Conservation (phyloP, 2,329 filamentous ascomycete genomes). For the Colletotrichum sp. region DNA sequence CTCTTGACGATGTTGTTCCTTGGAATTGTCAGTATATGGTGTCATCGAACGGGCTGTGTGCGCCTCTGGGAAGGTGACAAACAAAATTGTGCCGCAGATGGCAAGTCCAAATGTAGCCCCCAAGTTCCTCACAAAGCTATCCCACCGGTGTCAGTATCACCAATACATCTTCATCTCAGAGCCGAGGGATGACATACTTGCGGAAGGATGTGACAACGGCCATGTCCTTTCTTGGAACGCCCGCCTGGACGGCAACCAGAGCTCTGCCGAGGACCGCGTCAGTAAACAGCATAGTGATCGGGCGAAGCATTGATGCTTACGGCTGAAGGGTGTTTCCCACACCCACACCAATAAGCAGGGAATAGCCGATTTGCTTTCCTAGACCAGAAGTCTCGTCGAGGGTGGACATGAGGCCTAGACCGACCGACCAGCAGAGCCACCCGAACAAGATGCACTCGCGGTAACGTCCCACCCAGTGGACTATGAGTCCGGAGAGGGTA, state of each 20-base stretch:
- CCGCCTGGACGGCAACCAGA: constrained; percentile 59
- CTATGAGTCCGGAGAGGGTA: constrained; percentile 55
- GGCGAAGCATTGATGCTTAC: constrained; percentile 29
- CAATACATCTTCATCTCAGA: not conserved
- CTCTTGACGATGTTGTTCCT: constrained; percentile 42
- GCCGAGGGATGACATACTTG: constrained; percentile 33
- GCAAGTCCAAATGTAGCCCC: constrained; percentile 43
- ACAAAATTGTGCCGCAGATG: constrained; percentile 44
- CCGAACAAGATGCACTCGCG: constrained; percentile 59
- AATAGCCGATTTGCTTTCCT: constrained; percentile 60
- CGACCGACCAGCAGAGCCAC: constrained; percentile 56
- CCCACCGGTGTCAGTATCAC: not conserved
- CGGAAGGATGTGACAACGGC: constrained; percentile 47
- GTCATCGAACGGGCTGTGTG: not conserved
- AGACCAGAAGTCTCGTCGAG: constrained; percentile 50
- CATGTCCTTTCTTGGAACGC: constrained; percentile 55
- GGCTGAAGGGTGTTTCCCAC: constrained; percentile 58
- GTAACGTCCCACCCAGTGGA: constrained; percentile 57
- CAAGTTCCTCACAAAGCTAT: constrained; percentile 43
- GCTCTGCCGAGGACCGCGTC: constrained; percentile 28
- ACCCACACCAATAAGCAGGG: constrained; percentile 54
- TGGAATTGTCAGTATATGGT: not conserved
- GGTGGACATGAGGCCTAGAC: constrained; percentile 57
- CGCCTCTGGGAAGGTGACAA: not conserved
- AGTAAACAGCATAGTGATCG: not conserved